Conservation (phyloP, 1,284 basidiomycete genomes). For the Cryptococcus floricola region DNA sequence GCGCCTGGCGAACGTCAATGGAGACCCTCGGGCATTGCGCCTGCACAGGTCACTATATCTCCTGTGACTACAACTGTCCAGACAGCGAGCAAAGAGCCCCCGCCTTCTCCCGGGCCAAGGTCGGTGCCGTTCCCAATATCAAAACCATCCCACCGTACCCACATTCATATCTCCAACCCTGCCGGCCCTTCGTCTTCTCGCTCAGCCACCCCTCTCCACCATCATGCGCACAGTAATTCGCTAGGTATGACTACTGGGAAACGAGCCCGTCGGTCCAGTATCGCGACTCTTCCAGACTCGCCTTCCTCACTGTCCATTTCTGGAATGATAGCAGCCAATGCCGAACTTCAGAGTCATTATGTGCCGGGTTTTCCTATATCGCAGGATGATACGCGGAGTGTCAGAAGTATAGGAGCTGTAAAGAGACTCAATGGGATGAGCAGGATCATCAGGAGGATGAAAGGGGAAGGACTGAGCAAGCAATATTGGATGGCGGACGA, state of each 20-base stretch:
- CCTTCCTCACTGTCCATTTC: conserved; percentile 43
- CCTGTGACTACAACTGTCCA: conserved; percentile 42
- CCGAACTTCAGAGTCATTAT: conserved; percentile 42
- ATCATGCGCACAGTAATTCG: conserved; percentile 22
- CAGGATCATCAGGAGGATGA: conserved; percentile 78
- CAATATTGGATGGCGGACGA: conserved; percentile 99
- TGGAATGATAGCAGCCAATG: conserved; percentile 40
- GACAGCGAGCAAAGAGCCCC: conserved; percentile 8
- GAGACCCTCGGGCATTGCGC: conserved; percentile 37
- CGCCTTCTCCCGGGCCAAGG: conserved; percentile 3
- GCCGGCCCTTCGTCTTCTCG: conserved; percentile 10
- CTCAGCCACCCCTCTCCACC: conserved; percentile 13
- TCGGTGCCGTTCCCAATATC: conserved; percentile 5
- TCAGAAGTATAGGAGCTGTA: conserved; percentile 46
- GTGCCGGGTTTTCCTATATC: conserved; percentile 47
- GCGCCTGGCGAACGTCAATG: conserved; percentile 33
- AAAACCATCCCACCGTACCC: conserved; percentile 14
- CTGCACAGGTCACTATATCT: conserved; percentile 42
- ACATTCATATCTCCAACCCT: conserved; percentile 16
- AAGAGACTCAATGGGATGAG: conserved; percentile 76
- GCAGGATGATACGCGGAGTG: conserved; percentile 45
- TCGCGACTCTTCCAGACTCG: conserved; percentile 45
- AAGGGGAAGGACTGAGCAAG: conserved; percentile 62
- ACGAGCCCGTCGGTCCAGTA: conserved; percentile 35
- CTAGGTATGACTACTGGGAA: conserved; percentile 9